These are phyloP conservation scores for Angomonas ambiguus DNA, from an alignment of 208 protist genomes.

Conservation along the genomic window DNA sequence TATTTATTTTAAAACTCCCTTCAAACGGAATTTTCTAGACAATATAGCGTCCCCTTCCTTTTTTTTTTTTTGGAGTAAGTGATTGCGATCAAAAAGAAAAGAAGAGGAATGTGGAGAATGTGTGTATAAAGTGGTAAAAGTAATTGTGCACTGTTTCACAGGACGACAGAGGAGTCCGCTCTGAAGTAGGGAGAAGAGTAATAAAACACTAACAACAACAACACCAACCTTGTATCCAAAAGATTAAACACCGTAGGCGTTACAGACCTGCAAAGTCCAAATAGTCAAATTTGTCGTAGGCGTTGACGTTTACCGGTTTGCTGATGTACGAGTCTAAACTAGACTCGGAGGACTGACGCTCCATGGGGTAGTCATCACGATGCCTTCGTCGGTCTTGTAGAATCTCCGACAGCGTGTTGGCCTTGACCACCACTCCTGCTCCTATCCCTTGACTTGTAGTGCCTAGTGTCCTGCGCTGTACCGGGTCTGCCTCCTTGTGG, in stretches of 20 bases:
- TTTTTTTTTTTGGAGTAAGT: no score
- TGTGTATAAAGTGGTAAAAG: no score
- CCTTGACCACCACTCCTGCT: conserved; percentile 1
- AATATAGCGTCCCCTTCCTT: no score
- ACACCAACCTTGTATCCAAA: neutral
- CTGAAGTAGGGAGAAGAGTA: no score
- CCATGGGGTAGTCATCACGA: neutral
- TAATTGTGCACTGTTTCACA: no score
- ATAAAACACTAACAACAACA: no score
- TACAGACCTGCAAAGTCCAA: conserved; percentile 25
- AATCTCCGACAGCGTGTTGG: neutral
- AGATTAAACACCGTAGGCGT: neutral
- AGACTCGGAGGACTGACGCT: neutral
- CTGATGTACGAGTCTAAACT: neutral
- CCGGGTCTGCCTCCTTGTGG: neutral
- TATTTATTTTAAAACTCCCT: no score
- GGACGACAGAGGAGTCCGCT: no score
- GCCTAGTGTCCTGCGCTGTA: no score
- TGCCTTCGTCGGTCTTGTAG: neutral
- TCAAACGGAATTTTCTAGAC: no score
- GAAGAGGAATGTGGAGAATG: no score
- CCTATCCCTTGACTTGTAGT: neutral
- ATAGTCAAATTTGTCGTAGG: conserved; percentile 21
- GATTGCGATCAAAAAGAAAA: no score
- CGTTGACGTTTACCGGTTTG: neutral